phyloP scores from a whole-genome alignment of 1,284 basidiomycete species.

The Tetrapyrgos nigripes region DNA sequence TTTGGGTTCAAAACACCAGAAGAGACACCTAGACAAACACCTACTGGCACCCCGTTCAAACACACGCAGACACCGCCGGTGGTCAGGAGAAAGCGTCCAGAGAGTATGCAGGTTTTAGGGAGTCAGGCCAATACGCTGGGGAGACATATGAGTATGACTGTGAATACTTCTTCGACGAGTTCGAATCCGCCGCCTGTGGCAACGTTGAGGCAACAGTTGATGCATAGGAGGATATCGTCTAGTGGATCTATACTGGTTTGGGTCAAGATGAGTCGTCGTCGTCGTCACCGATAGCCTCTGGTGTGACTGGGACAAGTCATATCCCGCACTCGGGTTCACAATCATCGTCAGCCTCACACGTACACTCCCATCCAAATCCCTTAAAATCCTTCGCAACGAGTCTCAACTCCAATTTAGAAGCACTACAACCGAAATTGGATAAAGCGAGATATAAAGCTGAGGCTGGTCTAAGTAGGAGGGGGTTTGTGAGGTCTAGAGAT shows the following conservation, averaged over 20 bases:
- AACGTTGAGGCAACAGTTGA: background rate
- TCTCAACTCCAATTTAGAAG: conserved; percentile 52
- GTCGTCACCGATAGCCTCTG: conserved; percentile 20
- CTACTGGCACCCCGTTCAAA: background rate
- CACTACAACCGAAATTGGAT: conserved; percentile 51
- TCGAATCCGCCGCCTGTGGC: background rate
- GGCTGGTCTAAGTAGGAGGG: conserved; percentile 64
- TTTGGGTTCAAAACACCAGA: background rate
- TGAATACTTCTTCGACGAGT: conserved; percentile 6
- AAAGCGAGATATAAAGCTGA: conserved; percentile 75
- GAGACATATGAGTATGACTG: conserved; percentile 9
- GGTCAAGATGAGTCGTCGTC: background rate
- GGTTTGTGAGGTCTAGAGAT: conserved; percentile 57
- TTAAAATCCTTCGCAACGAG: conserved; percentile 46
- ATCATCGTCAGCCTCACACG: too few relatives aligned
- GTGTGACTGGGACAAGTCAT: background rate
- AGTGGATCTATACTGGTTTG: conserved; percentile 1
- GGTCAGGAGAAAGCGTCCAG: conserved; percentile 58
- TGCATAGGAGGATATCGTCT: conserved; percentile 2
- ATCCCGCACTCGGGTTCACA: too few relatives aligned
- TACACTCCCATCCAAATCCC: too few relatives aligned
- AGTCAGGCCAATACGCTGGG: background rate
- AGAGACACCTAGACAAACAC: background rate
- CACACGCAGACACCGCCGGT: conserved; percentile 43
- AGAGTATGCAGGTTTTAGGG: conserved; percentile 59